These are phyloP conservation scores for Alopecurus myosuroides DNA, from an alignment of 176 grass and related monocot genomes.

Conservation along the genomic window DNA sequence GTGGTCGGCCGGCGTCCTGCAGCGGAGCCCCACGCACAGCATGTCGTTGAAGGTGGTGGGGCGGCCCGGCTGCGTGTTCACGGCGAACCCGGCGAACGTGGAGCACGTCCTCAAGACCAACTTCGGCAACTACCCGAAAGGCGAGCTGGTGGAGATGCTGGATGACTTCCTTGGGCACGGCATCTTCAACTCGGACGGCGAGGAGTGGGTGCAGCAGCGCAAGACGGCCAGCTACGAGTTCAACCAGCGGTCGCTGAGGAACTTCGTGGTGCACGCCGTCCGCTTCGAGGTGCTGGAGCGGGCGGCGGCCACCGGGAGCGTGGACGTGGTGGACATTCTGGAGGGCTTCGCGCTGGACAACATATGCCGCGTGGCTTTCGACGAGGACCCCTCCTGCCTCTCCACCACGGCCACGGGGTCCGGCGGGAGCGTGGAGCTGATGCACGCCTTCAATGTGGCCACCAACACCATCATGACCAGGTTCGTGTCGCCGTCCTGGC, in stretches of 20 bases:
- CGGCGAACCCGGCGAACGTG: slow-evolving; percentile 40
- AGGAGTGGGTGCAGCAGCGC: slow-evolving; percentile 24
- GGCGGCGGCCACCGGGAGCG: background rate
- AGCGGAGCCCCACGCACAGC: slow-evolving; percentile 40
- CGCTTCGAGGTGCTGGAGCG: slow-evolving; percentile 14
- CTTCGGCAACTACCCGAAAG: slow-evolving; percentile 52
- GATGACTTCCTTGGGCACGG: slow-evolving; percentile 20
- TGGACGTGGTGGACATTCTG: background rate
- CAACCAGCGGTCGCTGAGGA: slow-evolving; percentile 27
- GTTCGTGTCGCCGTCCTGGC: slow-evolving; percentile 14
- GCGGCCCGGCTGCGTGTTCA: slow-evolving; percentile 26
- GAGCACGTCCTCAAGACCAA: slow-evolving; percentile 54
- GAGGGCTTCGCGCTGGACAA: background rate
- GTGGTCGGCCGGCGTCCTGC: slow-evolving; percentile 33
- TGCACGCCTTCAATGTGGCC: slow-evolving; percentile 1
- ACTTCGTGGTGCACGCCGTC: slow-evolving; percentile 17
- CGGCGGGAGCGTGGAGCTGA: slow-evolving; percentile 21
- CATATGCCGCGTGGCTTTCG: slow-evolving; percentile 45
- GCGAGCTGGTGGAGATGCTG: slow-evolving; percentile 18
- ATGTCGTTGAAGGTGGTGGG: slow-evolving; percentile 27
- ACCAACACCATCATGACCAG: slow-evolving; percentile 31
- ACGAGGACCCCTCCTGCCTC: slow-evolving; percentile 45
- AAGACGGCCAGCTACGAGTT: slow-evolving; percentile 57
- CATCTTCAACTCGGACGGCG: background rate
- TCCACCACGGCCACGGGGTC: too few species aligned